phyloP scores from a whole-genome alignment of 1,284 basidiomycete genomes.

The Ganoderma multipileum region DNA sequence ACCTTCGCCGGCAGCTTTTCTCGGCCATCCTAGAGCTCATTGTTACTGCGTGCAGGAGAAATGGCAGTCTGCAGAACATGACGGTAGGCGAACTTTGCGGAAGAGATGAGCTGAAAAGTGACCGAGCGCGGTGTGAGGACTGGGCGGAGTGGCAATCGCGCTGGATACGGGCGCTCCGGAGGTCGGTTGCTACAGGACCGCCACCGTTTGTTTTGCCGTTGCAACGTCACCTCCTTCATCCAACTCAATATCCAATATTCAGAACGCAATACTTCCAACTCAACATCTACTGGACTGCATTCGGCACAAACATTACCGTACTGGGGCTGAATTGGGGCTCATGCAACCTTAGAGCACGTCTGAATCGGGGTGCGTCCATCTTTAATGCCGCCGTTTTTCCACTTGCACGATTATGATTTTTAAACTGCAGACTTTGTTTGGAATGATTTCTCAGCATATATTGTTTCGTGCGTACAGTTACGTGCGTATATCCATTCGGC shows the following conservation, averaged over 20 bases:
- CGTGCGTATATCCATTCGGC: not conserved
- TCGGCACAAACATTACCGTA: not conserved
- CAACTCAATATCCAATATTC: not conserved
- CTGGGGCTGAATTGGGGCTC: too few relatives aligned
- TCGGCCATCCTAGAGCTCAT: too few relatives aligned
- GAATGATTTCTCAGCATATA: not conserved
- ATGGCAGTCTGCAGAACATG: not conserved
- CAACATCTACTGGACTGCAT: not conserved
- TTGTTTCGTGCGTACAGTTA: not conserved
- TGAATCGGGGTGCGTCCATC: not conserved
- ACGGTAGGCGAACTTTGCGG: not conserved
- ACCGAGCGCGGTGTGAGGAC: too few relatives aligned
- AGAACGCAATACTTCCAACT: not conserved
- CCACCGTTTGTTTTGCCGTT: not conserved
- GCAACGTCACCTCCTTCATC: not conserved
- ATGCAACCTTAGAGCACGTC: not conserved
- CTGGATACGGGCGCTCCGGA: not conserved
- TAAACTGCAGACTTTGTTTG: too few relatives aligned
- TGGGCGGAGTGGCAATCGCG: not conserved
- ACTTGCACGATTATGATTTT: not conserved
- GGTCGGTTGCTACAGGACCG: not conserved
- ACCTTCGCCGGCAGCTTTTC: not conserved
- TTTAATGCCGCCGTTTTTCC: not conserved
- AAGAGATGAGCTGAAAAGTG: not conserved
- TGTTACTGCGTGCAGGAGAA: not conserved